These are phyloP conservation scores for Nothomitra cinnamomea DNA, from an alignment of 2,329 filamentous ascomycete species.

Conservation along the genomic window DNA sequence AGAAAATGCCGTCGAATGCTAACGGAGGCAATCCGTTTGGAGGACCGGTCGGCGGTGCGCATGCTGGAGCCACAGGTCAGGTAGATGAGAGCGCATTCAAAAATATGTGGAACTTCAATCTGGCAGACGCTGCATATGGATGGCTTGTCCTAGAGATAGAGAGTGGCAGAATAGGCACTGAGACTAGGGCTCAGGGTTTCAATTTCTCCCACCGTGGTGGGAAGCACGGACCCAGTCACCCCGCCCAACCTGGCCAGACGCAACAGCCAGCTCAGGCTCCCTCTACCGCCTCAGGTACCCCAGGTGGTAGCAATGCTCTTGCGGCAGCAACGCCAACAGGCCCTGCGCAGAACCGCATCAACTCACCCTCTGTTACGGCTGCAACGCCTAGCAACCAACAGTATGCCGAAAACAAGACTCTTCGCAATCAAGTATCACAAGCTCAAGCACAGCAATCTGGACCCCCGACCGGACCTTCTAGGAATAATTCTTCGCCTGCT, in stretches of 20 bases:
- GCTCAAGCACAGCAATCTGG: constrained; percentile 15
- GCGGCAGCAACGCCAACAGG: constrained; percentile 20
- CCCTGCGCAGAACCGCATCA: constrained; percentile 1
- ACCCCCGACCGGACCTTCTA: constrained; percentile 7
- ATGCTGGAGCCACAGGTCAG: constrained; percentile 50
- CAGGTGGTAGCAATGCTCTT: constrained; percentile 19
- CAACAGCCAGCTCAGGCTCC: constrained; percentile 21
- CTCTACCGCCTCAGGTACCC: constrained; percentile 19
- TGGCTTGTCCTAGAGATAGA: constrained; percentile 92
- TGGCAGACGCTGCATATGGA: constrained; percentile 93
- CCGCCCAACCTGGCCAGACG: constrained; percentile 21
- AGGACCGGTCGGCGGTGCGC: constrained; percentile 55
- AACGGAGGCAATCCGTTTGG: constrained; percentile 96
- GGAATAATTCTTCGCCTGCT: constrained; percentile 24
- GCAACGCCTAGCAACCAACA: constrained; percentile 11
- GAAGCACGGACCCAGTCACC: constrained; percentile 42
- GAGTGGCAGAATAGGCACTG: constrained; percentile 86
- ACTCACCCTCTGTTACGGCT: neutral
- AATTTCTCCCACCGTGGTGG: constrained; percentile 93
- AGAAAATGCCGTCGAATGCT: constrained; percentile 92
- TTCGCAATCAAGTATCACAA: constrained; percentile 15
- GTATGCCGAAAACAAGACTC: constrained; percentile 15
- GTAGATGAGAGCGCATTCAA: constrained; percentile 99
- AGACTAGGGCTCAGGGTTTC: constrained; percentile 97
- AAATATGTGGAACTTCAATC: constrained; percentile 99